Conservation (phyloP, 495 filamentous ascomycete species). For the Lindgomyces ingoldianus region DNA sequence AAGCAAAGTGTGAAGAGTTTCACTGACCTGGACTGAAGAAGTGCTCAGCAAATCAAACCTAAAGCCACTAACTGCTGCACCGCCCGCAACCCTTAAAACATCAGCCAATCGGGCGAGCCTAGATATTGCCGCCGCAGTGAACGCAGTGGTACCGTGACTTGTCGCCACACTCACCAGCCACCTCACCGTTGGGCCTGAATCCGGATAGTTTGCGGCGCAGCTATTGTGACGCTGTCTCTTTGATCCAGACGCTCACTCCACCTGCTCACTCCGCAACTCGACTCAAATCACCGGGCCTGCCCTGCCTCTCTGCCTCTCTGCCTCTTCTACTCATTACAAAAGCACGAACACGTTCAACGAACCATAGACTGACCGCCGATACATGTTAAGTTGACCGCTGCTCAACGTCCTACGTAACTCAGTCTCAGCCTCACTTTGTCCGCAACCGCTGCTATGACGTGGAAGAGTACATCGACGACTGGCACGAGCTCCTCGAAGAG, state of each 20-base stretch:
- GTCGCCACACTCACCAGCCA: no score
- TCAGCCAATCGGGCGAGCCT: background rate
- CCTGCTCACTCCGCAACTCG: background rate
- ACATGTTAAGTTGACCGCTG: slow-evolving; percentile 3
- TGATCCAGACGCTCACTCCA: slow-evolving; percentile 19
- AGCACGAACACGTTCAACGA: slow-evolving; percentile 6
- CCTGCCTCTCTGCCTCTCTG: slow-evolving; percentile 3
- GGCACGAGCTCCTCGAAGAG: slow-evolving; percentile 25
- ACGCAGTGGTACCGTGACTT: no score
- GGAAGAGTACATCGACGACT: slow-evolving; percentile 38
- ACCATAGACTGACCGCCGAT: slow-evolving; percentile 14
- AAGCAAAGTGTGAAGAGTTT: background rate
- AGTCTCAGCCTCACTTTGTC: slow-evolving; percentile 16
- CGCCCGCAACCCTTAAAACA: background rate
- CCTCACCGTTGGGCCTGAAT: no score
- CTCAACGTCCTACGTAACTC: slow-evolving; percentile 23
- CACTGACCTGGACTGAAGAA: background rate
- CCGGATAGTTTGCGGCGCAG: slow-evolving; percentile 13
- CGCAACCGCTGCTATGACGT: slow-evolving; percentile 19
- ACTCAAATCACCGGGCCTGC: slow-evolving; percentile 22
- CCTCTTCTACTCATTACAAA: slow-evolving; percentile 28
- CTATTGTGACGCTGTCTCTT: slow-evolving; percentile 8
- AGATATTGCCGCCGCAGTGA: no score
- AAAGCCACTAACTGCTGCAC: no score
- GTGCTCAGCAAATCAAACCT: no score